Base-by-base conservation (phyloP, 768 basidiomycete species). In the Auriscalpium microsporum region DNA sequence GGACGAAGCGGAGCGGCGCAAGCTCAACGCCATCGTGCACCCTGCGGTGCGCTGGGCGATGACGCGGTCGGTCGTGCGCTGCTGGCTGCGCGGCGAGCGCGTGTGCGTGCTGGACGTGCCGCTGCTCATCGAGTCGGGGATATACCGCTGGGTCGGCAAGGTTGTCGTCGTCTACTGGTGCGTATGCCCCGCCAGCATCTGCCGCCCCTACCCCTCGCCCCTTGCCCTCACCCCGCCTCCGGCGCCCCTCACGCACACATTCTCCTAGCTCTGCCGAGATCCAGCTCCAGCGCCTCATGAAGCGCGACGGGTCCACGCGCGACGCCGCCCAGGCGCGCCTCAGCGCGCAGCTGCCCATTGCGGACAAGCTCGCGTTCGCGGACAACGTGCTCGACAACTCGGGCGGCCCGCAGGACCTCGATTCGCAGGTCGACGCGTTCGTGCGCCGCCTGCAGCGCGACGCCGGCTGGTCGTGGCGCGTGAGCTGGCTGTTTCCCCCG, bases 151-250 rank as follows among this genome's bases (percentile, higher is more conserved):
- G 78, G 87, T 94, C 46, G 93, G 85, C 4, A 78, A 79, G 58
- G 83, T 97, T 21, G 77, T 94, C 3, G 85, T 99, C 10, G 94
- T 96, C 6, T 94, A 92, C 66, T 96, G 94, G 95, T 96, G 53
- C 50, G 80, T 71, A 3, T 36, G 50, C 19, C 14, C 33, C 40
- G 48, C 23, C 48, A 51, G 42, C 37, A 37, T 52, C 33, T 11
- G 48, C 21, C n/a, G 35, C 48, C 35, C 52, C 38, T 40, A 36
- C 23, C 16, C 42, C 28, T 48, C 48, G 38, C 40, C 49, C 54
- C 19, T 40, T 37, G 45, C 35, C 19, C 19, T 3, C 19, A 36
- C 17, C 44, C 21, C 49, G 56, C 33, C 46, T 13, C 34, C 23
- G 21, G 35, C 34, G 37, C 6, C 11, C 45, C 40, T 48, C 45